Base-by-base conservation (phyloP, 495 filamentous ascomycete species). In the Aspergillus kassunensis region DNA sequence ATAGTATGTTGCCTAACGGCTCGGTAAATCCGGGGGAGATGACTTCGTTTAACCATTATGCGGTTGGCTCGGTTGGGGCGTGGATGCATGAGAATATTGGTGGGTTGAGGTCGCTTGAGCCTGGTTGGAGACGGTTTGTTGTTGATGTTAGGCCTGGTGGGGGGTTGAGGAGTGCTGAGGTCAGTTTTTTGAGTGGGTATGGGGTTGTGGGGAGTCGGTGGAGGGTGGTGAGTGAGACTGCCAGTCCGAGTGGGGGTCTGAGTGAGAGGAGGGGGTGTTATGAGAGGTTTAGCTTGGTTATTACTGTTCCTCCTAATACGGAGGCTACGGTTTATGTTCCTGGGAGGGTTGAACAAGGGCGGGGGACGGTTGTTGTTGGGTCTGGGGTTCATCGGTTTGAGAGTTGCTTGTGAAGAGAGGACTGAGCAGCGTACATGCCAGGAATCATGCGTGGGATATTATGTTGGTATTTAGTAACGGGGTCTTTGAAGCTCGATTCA, bases 11-110 rank as follows among this genome's bases (percentile, higher is more conserved):
- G 2, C 67, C 70, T 0, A 69, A 81, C 53, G 77, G 78, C 1
- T 61, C 55, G 4, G 58, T 81, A 5, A 81, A 83, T 45, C 69
- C 76, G 0, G 77, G 75, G 0, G 50, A 68, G 19, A 81, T 83
- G 79, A 79, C 75, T 1, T 77, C 72, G 15, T 83, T 83, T 57
- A 81, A 79, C 49, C 74, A 77, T 45, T 78, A 79, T 46, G 74
- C 75, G 0, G 59, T 79, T 21, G 76, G 76, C 4, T 60, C 67
- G 2, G 67, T 79, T 2, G 52, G 58, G 1, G 59, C 55, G n/a
- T 68, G 65, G 65, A 48, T 68, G n/a, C 61, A 68, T 45, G 33
- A 57, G 44, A 49, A 42, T 39, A 59, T 65, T 8, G 65, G 57
- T 1, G 65, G 65, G 23, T 27, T 57, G 30, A 47, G 27, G 10